Evolutionary conservation across 2,329 filamentous ascomycete species (phyloP).

Genomic region (Cercospora sojina): DNA sequence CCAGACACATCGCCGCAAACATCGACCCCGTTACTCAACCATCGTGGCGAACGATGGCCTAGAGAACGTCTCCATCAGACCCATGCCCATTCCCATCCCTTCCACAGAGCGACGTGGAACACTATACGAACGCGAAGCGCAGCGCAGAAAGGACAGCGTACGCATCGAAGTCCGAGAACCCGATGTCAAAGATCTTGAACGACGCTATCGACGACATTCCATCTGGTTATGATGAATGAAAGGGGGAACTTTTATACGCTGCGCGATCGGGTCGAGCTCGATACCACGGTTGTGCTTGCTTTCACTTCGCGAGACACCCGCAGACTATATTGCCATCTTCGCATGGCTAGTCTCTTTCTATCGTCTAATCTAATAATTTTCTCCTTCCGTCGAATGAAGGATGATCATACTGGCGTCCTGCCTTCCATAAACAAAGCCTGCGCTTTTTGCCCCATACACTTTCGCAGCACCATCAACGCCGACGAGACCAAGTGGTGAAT

Average conservation of each 20-base stretch:
- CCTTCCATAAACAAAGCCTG: neutral
- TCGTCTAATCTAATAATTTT: neutral
- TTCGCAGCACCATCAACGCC: neutral
- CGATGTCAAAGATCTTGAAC: slow-evolving; percentile 2
- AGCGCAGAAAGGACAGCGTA: slow-evolving; percentile 21
- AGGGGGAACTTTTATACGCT: neutral
- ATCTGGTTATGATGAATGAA: slow-evolving; percentile 2
- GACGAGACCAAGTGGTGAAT: neutral
- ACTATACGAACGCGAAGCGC: slow-evolving; percentile 20
- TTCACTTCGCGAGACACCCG: neutral
- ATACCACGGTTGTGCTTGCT: neutral
- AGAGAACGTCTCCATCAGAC: slow-evolving; percentile 13
- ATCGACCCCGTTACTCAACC: slow-evolving; percentile 23
- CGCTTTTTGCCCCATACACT: neutral
- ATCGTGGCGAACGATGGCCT: slow-evolving; percentile 19
- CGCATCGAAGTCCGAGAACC: slow-evolving; percentile 26
- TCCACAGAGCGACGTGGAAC: slow-evolving; percentile 17
- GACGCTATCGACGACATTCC: slow-evolving; percentile 1
- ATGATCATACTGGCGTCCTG: neutral
- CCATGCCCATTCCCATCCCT: neutral
- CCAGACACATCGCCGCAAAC: slow-evolving; percentile 12
- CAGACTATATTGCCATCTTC: neutral
- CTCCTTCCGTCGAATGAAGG: neutral
- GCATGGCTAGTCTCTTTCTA: neutral
- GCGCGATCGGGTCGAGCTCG: neutral